These are phyloP conservation scores for Microcyclosporella mali DNA, from an alignment of 2,329 filamentous ascomycete genomes.

Conservation along the genomic window DNA sequence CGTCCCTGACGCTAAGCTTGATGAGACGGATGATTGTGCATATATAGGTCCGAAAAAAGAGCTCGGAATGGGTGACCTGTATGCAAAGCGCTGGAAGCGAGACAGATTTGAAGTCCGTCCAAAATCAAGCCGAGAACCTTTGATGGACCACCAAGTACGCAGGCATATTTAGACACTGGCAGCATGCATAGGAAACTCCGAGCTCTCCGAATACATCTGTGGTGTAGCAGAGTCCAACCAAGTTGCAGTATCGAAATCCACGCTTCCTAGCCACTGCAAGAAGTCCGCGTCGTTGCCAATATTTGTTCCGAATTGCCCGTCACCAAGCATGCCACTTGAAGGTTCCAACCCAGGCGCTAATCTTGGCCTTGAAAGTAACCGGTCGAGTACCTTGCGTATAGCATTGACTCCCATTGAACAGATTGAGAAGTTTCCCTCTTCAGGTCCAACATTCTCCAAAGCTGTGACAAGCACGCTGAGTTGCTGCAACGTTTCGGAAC, in stretches of 20 bases:
- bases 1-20: too few species aligned
- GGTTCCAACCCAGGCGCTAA: neutral
- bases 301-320: conserved; percentile 10
- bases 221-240: conserved; percentile 5
- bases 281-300: conserved; percentile 19
- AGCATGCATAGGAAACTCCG: too few species aligned
- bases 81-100: too few species aligned
- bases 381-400: conserved; percentile 18
- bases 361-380: conserved; percentile 8
- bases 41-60: too few species aligned
- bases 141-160: too few species aligned
- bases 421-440: conserved; percentile 15
- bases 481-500: conserved; percentile 16
- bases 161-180: too few species aligned
- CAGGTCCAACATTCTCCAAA: conserved; percentile 12
- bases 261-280: conserved; percentile 15
- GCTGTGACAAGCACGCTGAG: conserved; percentile 13
- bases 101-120: too few species aligned
- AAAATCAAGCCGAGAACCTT: too few species aligned
- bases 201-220: too few species aligned
- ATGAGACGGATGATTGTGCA: too few species aligned
- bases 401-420: conserved; percentile 18
- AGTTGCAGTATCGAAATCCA: conserved; percentile 13
- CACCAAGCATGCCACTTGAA: neutral
- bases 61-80: too few species aligned